Conservation (phyloP, 495 filamentous ascomycete species). For the Talaromyces borbonicus region DNA sequence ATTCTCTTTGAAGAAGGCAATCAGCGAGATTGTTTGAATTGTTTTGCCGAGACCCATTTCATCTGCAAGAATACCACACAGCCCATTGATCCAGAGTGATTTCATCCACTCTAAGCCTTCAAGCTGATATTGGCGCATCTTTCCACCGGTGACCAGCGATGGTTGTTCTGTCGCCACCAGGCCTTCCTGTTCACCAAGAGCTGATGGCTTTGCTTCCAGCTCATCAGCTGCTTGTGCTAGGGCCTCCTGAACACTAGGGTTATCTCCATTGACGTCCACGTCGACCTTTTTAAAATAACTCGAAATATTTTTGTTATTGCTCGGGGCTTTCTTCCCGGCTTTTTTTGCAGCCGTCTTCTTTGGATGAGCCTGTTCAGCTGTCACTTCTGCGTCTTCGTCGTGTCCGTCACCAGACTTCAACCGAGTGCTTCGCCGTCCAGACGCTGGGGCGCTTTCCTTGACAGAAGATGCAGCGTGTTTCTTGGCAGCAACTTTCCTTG, state of each 20-base stretch:
- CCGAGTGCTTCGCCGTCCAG: constrained; percentile 21
- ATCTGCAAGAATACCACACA: constrained; percentile 92
- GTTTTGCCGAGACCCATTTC: constrained; percentile 98
- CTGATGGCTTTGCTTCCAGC: constrained; percentile 46
- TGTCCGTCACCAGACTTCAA: constrained; percentile 25
- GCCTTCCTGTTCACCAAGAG: constrained; percentile 60
- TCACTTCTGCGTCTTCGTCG: constrained; percentile 14
- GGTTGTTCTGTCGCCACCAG: constrained; percentile 77
- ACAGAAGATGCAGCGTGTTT: constrained; percentile 23
- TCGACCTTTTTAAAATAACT: constrained; percentile 51
- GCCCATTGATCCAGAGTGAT: constrained; percentile 78
- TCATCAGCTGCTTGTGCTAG: constrained; percentile 46
- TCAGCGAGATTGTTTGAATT: constrained; percentile 82
- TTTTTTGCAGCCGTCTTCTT: constrained; percentile 17
- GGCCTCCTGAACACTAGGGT: constrained; percentile 42
- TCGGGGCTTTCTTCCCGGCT: too few relatives aligned
- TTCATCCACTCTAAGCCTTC: constrained; percentile 91
- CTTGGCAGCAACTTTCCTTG: constrained; percentile 36
- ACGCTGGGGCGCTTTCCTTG: constrained; percentile 11
- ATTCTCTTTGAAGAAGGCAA: constrained; percentile 81
- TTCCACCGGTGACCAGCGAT: constrained; percentile 70
- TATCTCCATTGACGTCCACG: constrained; percentile 40
- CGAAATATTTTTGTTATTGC: constrained; percentile 37
- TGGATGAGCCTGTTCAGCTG: constrained; percentile 10
- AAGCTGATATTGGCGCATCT: constrained; percentile 89